phyloP scores from a whole-genome alignment of 495 filamentous ascomycete species.

The Penicillium chermesinum region DNA sequence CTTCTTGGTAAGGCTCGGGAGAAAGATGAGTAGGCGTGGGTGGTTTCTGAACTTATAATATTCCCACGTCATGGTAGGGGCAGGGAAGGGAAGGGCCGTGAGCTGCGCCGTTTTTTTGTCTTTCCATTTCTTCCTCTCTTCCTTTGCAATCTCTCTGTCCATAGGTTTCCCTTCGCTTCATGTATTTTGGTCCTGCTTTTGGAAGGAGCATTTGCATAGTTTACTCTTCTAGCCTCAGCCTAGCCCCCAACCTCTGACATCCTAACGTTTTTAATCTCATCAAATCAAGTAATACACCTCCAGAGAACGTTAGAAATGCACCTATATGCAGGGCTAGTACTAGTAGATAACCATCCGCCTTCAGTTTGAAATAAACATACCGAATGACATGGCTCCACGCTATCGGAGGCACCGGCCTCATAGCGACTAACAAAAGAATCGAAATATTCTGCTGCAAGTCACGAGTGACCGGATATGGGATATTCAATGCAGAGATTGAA shows the following conservation, averaged over 20 bases:
- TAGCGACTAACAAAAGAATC: not conserved
- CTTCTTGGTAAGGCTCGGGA: conserved; percentile 21
- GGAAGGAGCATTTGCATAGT: conserved; percentile 7
- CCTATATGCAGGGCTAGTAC: no score
- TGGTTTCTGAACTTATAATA: not conserved
- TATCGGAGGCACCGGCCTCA: not conserved
- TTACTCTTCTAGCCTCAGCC: not conserved
- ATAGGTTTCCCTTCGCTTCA: not conserved
- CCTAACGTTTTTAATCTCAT: not conserved
- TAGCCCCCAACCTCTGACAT: no score
- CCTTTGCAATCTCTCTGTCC: not conserved
- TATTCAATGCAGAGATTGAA: no score
- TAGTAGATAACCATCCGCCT: no score
- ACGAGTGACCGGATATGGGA: not conserved
- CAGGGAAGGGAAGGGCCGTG: not conserved
- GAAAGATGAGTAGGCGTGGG: conserved; percentile 8
- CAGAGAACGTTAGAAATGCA: no score
- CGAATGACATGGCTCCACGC: not conserved
- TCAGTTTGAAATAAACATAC: no score
- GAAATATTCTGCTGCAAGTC: not conserved
- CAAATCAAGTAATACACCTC: not conserved
- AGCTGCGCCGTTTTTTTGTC: not conserved
- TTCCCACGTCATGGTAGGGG: not conserved
- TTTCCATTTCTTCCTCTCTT: not conserved
- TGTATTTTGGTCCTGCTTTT: conserved; percentile 1